Percentiles rank a stretch among this genome's conserved stretches.
Conservation (phyloP, 495 filamentous ascomycete genomes). For the Lentithecium fluviatile region DNA sequence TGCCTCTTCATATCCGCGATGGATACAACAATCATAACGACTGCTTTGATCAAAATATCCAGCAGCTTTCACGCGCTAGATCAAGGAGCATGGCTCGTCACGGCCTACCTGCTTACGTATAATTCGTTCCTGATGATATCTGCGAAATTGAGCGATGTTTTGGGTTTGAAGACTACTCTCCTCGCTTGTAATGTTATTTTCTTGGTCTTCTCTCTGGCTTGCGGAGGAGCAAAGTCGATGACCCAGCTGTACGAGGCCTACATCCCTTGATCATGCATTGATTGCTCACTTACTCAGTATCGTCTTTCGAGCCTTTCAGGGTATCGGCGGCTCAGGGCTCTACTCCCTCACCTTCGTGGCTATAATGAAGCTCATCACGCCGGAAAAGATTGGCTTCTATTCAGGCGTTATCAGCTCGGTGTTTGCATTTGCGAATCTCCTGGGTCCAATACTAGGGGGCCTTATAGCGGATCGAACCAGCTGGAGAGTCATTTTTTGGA, state of each 20-base stretch:
- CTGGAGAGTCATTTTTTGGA: conserved; percentile 38
- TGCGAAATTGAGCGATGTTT: conserved; percentile 33
- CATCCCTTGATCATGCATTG: background rate
- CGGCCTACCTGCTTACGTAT: conserved; percentile 32
- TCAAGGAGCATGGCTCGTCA: conserved; percentile 27
- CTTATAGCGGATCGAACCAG: conserved; percentile 40
- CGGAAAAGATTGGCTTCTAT: conserved; percentile 44
- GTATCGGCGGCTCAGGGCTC: conserved; percentile 32
- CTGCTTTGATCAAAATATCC: conserved; percentile 28
- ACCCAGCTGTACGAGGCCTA: conserved; percentile 23
- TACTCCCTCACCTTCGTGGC: conserved; percentile 33
- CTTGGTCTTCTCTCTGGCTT: conserved; percentile 30
- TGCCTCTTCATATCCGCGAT: conserved; percentile 31
- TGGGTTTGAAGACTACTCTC: conserved; percentile 20
- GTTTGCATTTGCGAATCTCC: conserved; percentile 47
- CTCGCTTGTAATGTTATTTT: conserved; percentile 29
- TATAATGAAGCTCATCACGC: conserved; percentile 28
- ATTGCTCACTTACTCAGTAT: conserved; percentile 12
- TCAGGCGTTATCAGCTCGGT: conserved; percentile 50
- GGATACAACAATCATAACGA: conserved; percentile 32
- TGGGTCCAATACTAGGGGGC: conserved; percentile 51
- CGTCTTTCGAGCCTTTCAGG: conserved; percentile 32
- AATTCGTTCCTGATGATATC: conserved; percentile 32
- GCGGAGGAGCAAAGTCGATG: conserved; percentile 26
- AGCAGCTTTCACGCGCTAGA: conserved; percentile 29